Evolutionary conservation across 2,329 filamentous ascomycete species (phyloP).

Genomic region (Westerdykella ornata): DNA sequence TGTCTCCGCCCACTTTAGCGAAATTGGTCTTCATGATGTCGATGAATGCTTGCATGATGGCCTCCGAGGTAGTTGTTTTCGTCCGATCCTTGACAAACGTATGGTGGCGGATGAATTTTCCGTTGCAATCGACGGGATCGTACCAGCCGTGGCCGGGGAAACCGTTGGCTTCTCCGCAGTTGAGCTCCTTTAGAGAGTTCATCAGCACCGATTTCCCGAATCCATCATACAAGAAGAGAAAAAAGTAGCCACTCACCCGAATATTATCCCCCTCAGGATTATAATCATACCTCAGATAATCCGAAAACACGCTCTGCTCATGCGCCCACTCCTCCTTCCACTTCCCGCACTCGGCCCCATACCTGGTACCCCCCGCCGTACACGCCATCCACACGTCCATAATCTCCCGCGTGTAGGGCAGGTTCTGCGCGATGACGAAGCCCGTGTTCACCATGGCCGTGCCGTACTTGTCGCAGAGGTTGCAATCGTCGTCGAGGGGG

Average conservation of each 20-base stretch:
- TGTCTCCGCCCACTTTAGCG: no score
- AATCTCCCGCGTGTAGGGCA: constrained; percentile 18
- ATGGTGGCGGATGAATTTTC: constrained; percentile 26
- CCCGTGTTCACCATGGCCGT: constrained; percentile 36
- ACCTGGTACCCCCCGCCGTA: constrained; percentile 18
- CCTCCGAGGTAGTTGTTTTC: constrained; percentile 4
- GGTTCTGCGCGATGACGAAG: constrained; percentile 35
- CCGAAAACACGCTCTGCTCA: constrained; percentile 31
- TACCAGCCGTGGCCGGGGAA: constrained; percentile 19
- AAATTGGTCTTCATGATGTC: constrained; percentile 6
- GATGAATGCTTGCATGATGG: constrained; percentile 10
- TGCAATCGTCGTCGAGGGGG: constrained; percentile 17
- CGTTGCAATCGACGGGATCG: constrained; percentile 20
- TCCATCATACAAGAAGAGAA: not conserved
- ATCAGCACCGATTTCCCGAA: no score
- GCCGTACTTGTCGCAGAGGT: constrained; percentile 35
- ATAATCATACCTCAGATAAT: constrained; percentile 32
- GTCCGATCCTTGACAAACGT: constrained; percentile 14
- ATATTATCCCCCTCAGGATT: constrained; percentile 20
- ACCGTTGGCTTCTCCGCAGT: constrained; percentile 33
- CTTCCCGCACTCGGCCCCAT: constrained; percentile 16
- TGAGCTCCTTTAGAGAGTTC: constrained; percentile 1
- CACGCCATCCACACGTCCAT: constrained; percentile 30
- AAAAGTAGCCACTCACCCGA: constrained; percentile 10
- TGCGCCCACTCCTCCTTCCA: constrained; percentile 27